phyloP scores from a whole-genome alignment of 805 yeast genomes.

The Saccharomycopsis schoenii region DNA sequence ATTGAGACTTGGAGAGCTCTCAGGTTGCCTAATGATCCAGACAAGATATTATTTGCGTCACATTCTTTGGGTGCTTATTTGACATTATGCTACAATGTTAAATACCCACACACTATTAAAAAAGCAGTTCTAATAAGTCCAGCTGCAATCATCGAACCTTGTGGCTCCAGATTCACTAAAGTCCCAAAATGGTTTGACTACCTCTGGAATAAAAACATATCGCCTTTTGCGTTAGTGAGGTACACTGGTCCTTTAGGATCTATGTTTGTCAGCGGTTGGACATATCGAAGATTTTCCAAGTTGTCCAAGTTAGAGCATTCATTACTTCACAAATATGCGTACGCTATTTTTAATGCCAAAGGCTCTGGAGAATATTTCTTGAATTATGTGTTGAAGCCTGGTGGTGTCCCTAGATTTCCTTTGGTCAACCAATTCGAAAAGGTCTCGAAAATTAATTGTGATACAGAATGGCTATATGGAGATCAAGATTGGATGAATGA shows the following conservation, averaged over 20 bases:
- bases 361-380: slow-evolving; percentile 95
- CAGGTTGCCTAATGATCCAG: slow-evolving; percentile 32
- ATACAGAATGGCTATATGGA: slow-evolving; percentile 81
- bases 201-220: slow-evolving; percentile 78
- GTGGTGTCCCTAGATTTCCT: slow-evolving; percentile 81
- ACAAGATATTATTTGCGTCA: slow-evolving; percentile 54
- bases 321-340: slow-evolving; percentile 67
- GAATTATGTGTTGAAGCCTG: slow-evolving; percentile 77
- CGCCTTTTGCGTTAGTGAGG: slow-evolving; percentile 79
- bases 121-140: slow-evolving; percentile 80
- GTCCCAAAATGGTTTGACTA: slow-evolving; percentile 71
- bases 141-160: slow-evolving; percentile 63
- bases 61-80: slow-evolving; percentile 93
- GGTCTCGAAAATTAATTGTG: slow-evolving; percentile 37
- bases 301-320: slow-evolving; percentile 36
- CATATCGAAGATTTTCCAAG: slow-evolving; percentile 65
- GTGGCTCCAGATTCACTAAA: slow-evolving; percentile 28
- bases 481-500: slow-evolving; percentile 61
- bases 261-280: slow-evolving; percentile 81
- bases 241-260: slow-evolving; percentile 78
- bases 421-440: slow-evolving; percentile 36
- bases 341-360: slow-evolving; percentile 70
- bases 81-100: slow-evolving; percentile 55
- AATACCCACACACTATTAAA: slow-evolving; percentile 48
- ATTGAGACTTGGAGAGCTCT: slow-evolving; percentile 51